Evolutionary conservation across 768 basidiomycete genomes (phyloP), one percentile per base, ranked within the genome.

Genomic region (Collybia sp.): DNA sequence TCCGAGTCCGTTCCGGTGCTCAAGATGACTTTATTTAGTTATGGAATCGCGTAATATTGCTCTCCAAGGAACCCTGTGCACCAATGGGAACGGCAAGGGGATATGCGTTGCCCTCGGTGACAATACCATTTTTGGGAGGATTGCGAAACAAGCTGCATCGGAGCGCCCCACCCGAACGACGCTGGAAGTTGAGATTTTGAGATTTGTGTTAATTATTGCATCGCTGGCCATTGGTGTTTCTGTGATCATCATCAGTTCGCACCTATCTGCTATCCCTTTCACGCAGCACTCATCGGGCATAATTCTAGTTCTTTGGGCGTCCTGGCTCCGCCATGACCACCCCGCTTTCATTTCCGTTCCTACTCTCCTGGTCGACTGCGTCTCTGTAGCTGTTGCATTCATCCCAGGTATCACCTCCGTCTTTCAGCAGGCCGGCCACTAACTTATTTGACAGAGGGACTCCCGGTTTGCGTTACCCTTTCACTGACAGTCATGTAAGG

Each of bases 21-120:
- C 38, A 33, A 58, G 16, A 49, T 55, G 45, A 59, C 58, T 12
- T 52, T 56, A 31, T 37, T 53, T 25, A 57, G 45, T 56, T 15
- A 50, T 56, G 34, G 57, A 75, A 66, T 73, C 80, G 5, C 75
- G 74, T 49, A 83, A 83, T 57, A 73, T 83, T 43, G 80, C 76
- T 8, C 64, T 85, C 2, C 77, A 80, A 51, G 76, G 76, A 11
- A 77, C 77, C 2, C 71, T 75, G 39, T 76, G 75, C 47, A 66
- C 72, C n/a, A 69, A 61, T 46, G 75, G 76, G 25, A 72, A 66
- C n/a, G 75, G 75, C 9, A 44, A 62, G 1, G 77, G 77, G 1
- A 53, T 79, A 33, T 71, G 73, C 34, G 66, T 79, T 44, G 72
- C 70, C 34, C 72, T 70, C 1, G 77, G 77, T 6, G 76, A 78